Percentiles rank a stretch among this genome's conserved stretches.
Conservation (phyloP, 805 yeast species). For the Starmera quercuum region DNA sequence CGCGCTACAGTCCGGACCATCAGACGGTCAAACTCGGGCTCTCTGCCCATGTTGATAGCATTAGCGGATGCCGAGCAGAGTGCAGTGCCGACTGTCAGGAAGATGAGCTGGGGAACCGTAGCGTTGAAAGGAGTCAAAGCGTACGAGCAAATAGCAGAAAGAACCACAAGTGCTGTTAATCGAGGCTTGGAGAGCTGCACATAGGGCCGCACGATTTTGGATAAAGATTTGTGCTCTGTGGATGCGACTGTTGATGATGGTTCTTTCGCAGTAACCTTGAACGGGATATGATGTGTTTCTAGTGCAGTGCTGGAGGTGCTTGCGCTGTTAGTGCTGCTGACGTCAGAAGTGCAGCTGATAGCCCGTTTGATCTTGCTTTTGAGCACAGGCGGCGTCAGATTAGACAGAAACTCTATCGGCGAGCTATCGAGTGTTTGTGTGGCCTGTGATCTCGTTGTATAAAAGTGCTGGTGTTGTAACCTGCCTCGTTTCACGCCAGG, state of each 20-base stretch:
- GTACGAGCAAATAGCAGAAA: slow-evolving; percentile 89
- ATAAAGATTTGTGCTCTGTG: slow-evolving; percentile 18
- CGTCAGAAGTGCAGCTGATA: slow-evolving; percentile 26
- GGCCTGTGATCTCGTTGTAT: neutral
- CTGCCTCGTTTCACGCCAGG: too few species aligned
- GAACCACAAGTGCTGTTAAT: slow-evolving; percentile 77
- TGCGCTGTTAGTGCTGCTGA: slow-evolving; percentile 7
- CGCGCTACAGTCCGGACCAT: slow-evolving; percentile 86
- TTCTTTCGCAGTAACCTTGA: slow-evolving; percentile 41
- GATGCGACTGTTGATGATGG: slow-evolving; percentile 11
- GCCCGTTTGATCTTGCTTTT: slow-evolving; percentile 18
- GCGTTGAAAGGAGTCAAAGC: slow-evolving; percentile 85
- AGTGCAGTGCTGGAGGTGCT: slow-evolving; percentile 2
- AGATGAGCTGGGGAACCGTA: slow-evolving; percentile 59
- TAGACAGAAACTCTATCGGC: slow-evolving; percentile 31
- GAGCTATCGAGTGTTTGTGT: slow-evolving; percentile 20
- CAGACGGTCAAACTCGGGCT: slow-evolving; percentile 77
- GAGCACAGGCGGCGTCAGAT: slow-evolving; percentile 13
- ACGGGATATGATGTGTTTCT: slow-evolving; percentile 37
- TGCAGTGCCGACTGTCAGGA: slow-evolving; percentile 78
- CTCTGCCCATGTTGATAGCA: slow-evolving; percentile 95
- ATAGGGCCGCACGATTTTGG: slow-evolving; percentile 49
- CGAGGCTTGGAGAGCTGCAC: slow-evolving; percentile 85
- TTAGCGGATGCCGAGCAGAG: slow-evolving; percentile 91
- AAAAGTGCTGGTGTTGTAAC: too few species aligned